A percentile compares a stretch with the other conserved stretches of the same genome.
Conservation (phyloP, 108 stramenopile species). For the Cyclotella atomus region DNA sequence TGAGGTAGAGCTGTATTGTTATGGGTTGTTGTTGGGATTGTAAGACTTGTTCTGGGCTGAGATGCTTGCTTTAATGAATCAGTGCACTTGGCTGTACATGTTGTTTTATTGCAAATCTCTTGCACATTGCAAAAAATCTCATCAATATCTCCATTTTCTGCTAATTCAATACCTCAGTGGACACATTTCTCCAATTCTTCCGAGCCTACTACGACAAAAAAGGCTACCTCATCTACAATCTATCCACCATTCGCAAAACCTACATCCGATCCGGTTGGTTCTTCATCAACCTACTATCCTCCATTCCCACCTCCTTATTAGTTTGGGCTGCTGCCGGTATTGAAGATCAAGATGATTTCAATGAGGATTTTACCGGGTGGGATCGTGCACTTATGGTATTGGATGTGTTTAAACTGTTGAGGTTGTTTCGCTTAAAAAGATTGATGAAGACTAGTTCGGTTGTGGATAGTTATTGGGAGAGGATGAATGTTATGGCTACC, state of each 20-base stretch:
- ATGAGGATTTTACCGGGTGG: no score
- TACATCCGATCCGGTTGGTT: constrained; percentile 54
- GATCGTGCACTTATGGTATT: not conserved
- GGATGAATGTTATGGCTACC: not conserved
- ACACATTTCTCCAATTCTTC: constrained; percentile 56
- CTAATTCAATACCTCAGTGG: constrained; percentile 23
- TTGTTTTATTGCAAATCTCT: no score
- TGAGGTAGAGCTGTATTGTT: no score
- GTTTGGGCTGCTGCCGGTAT: no score
- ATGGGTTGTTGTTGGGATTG: no score
- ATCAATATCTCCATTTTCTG: no score
- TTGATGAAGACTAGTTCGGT: constrained; percentile 24
- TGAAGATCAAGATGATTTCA: no score
- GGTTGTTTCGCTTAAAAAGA: constrained; percentile 24
- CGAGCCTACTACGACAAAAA: constrained; percentile 30
- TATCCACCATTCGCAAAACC: constrained; percentile 9
- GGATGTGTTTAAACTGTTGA: constrained; percentile 37
- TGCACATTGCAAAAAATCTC: no score
- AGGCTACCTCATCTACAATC: constrained; percentile 13
- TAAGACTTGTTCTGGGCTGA: no score
- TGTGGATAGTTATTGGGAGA: constrained; percentile 16
- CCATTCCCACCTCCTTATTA: constrained; percentile 12
- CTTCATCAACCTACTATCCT: constrained; percentile 25
- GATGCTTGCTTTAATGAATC: no score
- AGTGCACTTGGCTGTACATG: no score